These are phyloP conservation scores for Cyberlindnera samutprakarnensis DNA, from an alignment of 805 yeast genomes.

Conservation along the genomic window DNA sequence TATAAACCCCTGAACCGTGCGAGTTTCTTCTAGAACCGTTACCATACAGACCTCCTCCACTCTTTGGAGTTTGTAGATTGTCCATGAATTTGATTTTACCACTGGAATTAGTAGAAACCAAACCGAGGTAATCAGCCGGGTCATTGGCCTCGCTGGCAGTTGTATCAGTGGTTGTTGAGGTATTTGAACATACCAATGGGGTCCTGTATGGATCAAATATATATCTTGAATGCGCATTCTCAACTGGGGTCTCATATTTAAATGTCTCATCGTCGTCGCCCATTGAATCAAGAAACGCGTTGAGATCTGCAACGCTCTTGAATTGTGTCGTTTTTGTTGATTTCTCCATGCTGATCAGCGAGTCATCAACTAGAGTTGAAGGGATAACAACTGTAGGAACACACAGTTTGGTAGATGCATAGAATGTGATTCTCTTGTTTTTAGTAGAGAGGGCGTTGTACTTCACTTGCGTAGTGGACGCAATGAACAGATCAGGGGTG, in stretches of 20 bases:
- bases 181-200: not conserved
- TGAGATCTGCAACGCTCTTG: not conserved
- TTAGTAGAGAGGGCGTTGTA: conserved; percentile 1
- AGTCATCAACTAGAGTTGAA: conserved; percentile 6
- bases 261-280: conserved; percentile 1
- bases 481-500: conserved; percentile 16
- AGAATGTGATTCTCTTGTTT: conserved; percentile 14
- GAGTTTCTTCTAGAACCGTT: conserved; percentile 12
- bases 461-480: conserved; percentile 12
- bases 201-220: not conserved
- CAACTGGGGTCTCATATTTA: not conserved
- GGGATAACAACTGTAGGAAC: conserved; percentile 19
- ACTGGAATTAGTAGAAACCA: too few species aligned
- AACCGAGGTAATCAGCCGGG: conserved; percentile 6
- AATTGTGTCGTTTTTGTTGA: not conserved
- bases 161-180: not conserved
- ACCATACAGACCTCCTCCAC: not conserved
- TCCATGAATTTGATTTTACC: conserved; percentile 16
- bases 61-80: conserved; percentile 10
- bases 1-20: conserved; percentile 12
- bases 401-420: conserved; percentile 11
- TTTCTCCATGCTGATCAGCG: not conserved
- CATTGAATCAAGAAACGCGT: conserved; percentile 5
- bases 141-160: not conserved
- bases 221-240: conserved; percentile 2